phyloP scores from a whole-genome alignment of 805 yeast genomes.

The Ogataea nonfermentans region DNA sequence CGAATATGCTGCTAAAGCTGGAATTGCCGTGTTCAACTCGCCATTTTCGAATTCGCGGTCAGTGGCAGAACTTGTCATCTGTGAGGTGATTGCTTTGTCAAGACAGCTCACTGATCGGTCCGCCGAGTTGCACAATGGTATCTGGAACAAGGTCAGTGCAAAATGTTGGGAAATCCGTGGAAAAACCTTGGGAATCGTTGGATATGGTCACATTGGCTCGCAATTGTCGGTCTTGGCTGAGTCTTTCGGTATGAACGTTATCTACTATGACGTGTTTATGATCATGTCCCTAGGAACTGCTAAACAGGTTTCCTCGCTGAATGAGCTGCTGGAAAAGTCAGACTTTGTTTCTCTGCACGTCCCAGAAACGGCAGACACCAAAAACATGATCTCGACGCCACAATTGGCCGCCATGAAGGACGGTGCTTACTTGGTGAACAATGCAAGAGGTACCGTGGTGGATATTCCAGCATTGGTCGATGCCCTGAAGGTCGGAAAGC shows the following conservation, averaged over 20 bases:
- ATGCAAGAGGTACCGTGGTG: constrained; percentile 96
- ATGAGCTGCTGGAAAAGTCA: constrained; percentile 74
- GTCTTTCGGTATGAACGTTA: constrained; percentile 94
- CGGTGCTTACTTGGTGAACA: constrained; percentile 91
- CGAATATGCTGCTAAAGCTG: constrained; percentile 85
- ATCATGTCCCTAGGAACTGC: constrained; percentile 98
- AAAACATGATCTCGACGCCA: constrained; percentile 81
- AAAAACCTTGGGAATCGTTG: constrained; percentile 93
- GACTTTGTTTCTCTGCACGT: constrained; percentile 94
- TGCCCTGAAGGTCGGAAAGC: constrained; percentile 88
- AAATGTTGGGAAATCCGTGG: constrained; percentile 99
- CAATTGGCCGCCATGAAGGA: constrained; percentile 96
- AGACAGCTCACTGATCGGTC: constrained; percentile 98
- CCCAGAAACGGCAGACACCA: constrained; percentile 91
- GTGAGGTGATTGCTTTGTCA: constrained; percentile 89
- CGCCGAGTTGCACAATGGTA: constrained; percentile 90
- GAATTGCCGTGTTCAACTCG: constrained; percentile 87
- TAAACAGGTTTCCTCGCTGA: constrained; percentile 81
- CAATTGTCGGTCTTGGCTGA: constrained; percentile 97
- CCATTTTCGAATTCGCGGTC: constrained; percentile 98
- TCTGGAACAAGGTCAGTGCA: constrained; percentile 94
- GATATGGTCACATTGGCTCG: constrained; percentile 98
- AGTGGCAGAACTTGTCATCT: constrained; percentile 95
- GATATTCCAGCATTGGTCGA: constrained; percentile 91
- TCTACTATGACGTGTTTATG: constrained; percentile 87